These are phyloP conservation scores for Podila epigama DNA, from an alignment of 192 early-diverging fungal genomes.

Conservation along the genomic window DNA sequence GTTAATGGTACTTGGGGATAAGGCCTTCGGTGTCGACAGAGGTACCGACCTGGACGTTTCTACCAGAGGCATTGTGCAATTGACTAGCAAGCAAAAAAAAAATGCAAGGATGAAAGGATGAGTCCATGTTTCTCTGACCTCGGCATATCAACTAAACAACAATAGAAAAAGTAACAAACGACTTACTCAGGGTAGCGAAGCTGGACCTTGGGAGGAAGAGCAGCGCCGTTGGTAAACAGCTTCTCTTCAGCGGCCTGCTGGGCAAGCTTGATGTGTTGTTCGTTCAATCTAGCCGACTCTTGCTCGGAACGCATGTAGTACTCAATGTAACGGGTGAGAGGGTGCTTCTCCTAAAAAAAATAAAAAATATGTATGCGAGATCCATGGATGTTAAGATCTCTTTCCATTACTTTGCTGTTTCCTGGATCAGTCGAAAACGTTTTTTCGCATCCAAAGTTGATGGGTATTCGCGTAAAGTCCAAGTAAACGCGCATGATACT, in stretches of 20 bases:
- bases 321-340: slow-evolving; percentile 49
- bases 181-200: slow-evolving; percentile 47
- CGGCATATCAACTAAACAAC: neutral
- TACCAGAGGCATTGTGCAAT: slow-evolving; percentile 24
- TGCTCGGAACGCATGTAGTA: slow-evolving; percentile 52
- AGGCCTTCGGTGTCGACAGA: neutral
- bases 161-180: neutral
- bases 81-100: slow-evolving; percentile 12
- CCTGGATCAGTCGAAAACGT: no score
- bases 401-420: no score
- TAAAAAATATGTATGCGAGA: no score
- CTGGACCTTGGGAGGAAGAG: slow-evolving; percentile 41
- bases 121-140: neutral
- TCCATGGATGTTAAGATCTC: no score
- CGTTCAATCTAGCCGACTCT: slow-evolving; percentile 42
- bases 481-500: no score
- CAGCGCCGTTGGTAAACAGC: slow-evolving; percentile 10
- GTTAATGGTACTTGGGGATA: slow-evolving; percentile 37
- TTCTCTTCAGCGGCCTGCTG: slow-evolving; percentile 19
- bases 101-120: neutral
- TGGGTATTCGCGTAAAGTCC: no score
- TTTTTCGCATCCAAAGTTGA: no score
- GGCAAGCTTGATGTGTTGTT: slow-evolving; percentile 38
- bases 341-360: slow-evolving; percentile 52
- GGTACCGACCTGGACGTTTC: slow-evolving; percentile 16